Conservation (phyloP, 2,329 filamentous ascomycete genomes). For the Diplodia intermedia region DNA sequence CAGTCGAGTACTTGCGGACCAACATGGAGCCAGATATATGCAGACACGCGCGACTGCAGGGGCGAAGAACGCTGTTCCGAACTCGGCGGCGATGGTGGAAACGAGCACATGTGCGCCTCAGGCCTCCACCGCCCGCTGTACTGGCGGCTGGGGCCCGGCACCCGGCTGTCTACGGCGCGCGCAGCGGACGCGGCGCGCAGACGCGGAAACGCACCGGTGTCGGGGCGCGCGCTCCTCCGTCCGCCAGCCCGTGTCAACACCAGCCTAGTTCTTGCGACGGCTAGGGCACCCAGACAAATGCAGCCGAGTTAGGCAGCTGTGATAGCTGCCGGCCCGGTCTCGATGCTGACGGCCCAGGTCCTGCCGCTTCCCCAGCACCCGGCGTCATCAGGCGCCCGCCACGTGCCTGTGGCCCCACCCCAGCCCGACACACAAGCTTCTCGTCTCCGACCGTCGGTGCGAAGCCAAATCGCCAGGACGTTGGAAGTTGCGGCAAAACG, state of each 20-base stretch:
- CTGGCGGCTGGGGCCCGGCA: too few relatives aligned
- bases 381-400: slow-evolving; percentile 19
- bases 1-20: slow-evolving; percentile 38
- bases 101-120: slow-evolving; percentile 23
- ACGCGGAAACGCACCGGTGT: not conserved
- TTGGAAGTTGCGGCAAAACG: slow-evolving; percentile 19
- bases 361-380: slow-evolving; percentile 7
- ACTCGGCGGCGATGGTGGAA: slow-evolving; percentile 26
- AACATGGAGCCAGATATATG: slow-evolving; percentile 20
- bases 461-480: slow-evolving; percentile 26
- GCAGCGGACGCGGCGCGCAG: not conserved
- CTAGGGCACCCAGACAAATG: not conserved
- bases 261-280: not conserved
- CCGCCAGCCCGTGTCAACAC: slow-evolving; percentile 1
- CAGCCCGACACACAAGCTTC: slow-evolving; percentile 26
- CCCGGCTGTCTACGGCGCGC: slow-evolving; percentile 7
- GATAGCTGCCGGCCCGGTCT: not conserved
- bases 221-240: not conserved
- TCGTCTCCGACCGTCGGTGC: slow-evolving; percentile 23
- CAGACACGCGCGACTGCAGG: slow-evolving; percentile 7
- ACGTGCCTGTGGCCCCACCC: slow-evolving; percentile 6
- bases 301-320: not conserved
- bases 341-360: slow-evolving; percentile 4
- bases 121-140: slow-evolving; percentile 3
- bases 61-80: slow-evolving; percentile 18